Evolutionary conservation across 768 basidiomycete species (phyloP).

Genomic region (Austroboletus festivus): DNA sequence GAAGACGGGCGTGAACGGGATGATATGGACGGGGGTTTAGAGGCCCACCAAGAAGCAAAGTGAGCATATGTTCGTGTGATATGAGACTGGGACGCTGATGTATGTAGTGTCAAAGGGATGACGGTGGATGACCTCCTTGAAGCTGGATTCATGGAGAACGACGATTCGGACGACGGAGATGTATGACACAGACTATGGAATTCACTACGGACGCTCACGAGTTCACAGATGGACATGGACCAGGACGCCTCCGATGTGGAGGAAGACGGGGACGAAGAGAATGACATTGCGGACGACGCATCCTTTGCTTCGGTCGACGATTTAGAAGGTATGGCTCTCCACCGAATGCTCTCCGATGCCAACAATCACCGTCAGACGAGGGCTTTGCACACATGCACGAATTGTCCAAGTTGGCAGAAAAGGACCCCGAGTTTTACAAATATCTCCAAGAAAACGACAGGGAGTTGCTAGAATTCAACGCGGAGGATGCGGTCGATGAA

Average conservation of each 20-base stretch:
- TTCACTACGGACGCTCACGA: slow-evolving; percentile 1
- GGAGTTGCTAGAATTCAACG: slow-evolving; percentile 82
- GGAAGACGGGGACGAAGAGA: slow-evolving; percentile 43
- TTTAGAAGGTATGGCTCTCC: slow-evolving; percentile 50
- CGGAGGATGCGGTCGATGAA: slow-evolving; percentile 45
- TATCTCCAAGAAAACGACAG: slow-evolving; percentile 94
- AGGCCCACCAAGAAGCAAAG: neutral
- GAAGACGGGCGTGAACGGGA: neutral
- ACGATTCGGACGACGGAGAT: slow-evolving; percentile 42
- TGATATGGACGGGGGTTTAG: too few species aligned
- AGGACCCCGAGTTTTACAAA: slow-evolving; percentile 99
- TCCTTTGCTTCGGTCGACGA: slow-evolving; percentile 81
- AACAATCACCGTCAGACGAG: slow-evolving; percentile 46
- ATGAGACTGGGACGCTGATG: slow-evolving; percentile 1
- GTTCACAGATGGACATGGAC: slow-evolving; percentile 26
- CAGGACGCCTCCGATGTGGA: slow-evolving; percentile 33
- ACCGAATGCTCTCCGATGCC: neutral
- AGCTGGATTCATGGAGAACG: slow-evolving; percentile 69
- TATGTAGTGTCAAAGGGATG: slow-evolving; percentile 39
- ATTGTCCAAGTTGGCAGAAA: slow-evolving; percentile 85
- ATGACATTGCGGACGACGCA: slow-evolving; percentile 48
- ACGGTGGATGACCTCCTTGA: slow-evolving; percentile 76
- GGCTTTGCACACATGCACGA: slow-evolving; percentile 75
- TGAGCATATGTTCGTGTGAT: slow-evolving; percentile 10
- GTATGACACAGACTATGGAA: slow-evolving; percentile 23